Conservation (phyloP, 2,329 filamentous ascomycete species). For the Verticillium nonalfalfae region DNA sequence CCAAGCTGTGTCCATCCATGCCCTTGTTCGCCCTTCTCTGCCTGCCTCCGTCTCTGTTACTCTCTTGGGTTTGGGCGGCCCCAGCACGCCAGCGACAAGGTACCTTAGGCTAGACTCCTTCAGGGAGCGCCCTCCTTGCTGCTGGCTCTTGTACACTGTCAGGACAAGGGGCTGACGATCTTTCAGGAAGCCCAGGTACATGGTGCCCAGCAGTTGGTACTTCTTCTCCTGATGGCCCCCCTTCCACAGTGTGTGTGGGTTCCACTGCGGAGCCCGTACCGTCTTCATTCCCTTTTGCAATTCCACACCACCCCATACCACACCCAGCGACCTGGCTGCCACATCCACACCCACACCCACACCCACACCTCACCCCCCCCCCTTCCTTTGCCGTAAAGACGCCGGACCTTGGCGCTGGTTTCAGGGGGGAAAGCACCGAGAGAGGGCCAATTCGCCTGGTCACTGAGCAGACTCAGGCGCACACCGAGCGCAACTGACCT, state of each 20-base stretch:
- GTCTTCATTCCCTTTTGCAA: conserved; percentile 1
- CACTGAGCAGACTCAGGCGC: not conserved
- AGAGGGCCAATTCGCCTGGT: not conserved
- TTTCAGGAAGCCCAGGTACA: not conserved
- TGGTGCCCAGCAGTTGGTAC: not conserved
- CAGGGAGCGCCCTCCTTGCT: not conserved
- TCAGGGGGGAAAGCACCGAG: not conserved
- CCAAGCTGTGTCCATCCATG: conserved; percentile 7
- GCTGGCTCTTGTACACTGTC: not conserved
- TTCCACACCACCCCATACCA: not conserved
- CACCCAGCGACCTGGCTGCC: not conserved
- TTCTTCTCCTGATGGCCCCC: not conserved
- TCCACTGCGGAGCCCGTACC: conserved; percentile 2
- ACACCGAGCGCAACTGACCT: not conserved
- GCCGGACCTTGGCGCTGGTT: not conserved
- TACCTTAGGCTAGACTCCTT: not conserved
- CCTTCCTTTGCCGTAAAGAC: not conserved
- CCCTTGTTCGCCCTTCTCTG: not conserved
- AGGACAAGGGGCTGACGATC: not conserved
- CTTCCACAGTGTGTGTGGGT: not conserved
- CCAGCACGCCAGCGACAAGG: not conserved
- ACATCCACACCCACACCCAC: not conserved
- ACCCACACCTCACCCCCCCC: not conserved
- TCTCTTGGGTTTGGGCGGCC: not conserved
- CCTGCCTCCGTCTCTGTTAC: not conserved